Evolutionary conservation across 1,284 basidiomycete genomes (phyloP).

Genomic region (Apiotrichum brassicae): DNA sequence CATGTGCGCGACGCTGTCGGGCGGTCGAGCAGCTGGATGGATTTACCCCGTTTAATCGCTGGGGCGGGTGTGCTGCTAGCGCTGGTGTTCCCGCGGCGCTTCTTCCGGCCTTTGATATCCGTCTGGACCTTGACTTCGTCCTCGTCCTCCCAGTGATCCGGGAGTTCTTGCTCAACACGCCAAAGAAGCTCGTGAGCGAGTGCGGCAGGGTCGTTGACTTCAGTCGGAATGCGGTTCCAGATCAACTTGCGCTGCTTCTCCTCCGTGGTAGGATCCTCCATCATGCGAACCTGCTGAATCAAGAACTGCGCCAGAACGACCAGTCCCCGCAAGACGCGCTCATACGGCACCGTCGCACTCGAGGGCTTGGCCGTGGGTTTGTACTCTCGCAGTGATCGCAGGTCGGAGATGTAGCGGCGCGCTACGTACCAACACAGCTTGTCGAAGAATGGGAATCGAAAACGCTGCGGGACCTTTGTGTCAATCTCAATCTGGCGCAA

Average conservation of each 20-base stretch:
- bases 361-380: conserved; percentile 13
- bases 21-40: conserved; percentile 8
- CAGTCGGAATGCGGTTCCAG: conserved; percentile 71
- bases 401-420: conserved; percentile 65
- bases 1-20: conserved; percentile 4
- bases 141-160: conserved; percentile 65
- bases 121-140: conserved; percentile 39
- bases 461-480: conserved; percentile 90
- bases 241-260: conserved; percentile 62
- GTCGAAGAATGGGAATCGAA: conserved; percentile 80
- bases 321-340: conserved; percentile 64
- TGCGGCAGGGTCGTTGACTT: conserved; percentile 66
- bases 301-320: conserved; percentile 67
- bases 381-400: conserved; percentile 61
- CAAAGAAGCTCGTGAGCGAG: conserved; percentile 75
- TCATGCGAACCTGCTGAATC: conserved; percentile 62
- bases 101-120: not conserved
- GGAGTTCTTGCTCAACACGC: conserved; percentile 62
- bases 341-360: conserved; percentile 25
- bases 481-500: conserved; percentile 85
- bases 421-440: conserved; percentile 84
- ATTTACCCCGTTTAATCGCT: not conserved
- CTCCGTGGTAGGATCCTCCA: conserved; percentile 54
- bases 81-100: conserved; percentile 3
- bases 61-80: not conserved